Base-by-base conservation (phyloP, 2,329 filamentous ascomycete species). In the Thermochaetoides dissita region DNA sequence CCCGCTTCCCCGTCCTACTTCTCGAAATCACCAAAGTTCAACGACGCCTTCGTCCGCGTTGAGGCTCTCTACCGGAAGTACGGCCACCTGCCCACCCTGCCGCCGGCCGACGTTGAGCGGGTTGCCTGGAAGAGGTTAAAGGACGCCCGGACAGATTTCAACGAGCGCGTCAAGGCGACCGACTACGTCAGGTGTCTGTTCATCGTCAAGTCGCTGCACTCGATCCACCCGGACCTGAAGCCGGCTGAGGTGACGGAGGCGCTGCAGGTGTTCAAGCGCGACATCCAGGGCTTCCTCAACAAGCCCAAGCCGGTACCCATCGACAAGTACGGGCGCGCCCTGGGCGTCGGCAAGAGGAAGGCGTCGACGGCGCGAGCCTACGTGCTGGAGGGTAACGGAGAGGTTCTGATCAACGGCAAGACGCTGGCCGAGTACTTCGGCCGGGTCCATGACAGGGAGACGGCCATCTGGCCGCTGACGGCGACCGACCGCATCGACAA, bases 1-100 rank as follows among this genome's bases (percentile, higher is more conserved):
- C 91, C 91, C 12, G 72, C 73, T 28, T 94, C 88, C 32, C 80
- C 85, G 3, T 91, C 89, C n/a, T 98, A 98, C 65, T 98, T 96
- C 67, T 88, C 86, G 40, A 81, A 81, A 40, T 81, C 81, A 47
- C 83, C 88, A 2, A 70, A 73, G 42, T 95, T 94, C 68, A 91
- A 81, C 63, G 91, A 98, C 63, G 75, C 84, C 55, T 76, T 83
- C 53, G 73, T 96, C 51, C 66, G 69, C 37, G 71, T 98, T 38
- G 76, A 85, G 53, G 69, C 73, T 8, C 71, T 96, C 24, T 64
- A 83, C 43, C 76, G 76, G 41, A 80, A 77, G 61, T 81, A 91
- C 59, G 71, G 76, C 43, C 69, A 77, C 28, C 72, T 96, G 10
- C 91, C 91, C 6, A 73, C 68, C 3, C 65, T 88, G 8, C 62